These are phyloP conservation scores for Hansenula lynferdii DNA, from an alignment of 1,139 yeast species.

Conservation along the genomic window DNA sequence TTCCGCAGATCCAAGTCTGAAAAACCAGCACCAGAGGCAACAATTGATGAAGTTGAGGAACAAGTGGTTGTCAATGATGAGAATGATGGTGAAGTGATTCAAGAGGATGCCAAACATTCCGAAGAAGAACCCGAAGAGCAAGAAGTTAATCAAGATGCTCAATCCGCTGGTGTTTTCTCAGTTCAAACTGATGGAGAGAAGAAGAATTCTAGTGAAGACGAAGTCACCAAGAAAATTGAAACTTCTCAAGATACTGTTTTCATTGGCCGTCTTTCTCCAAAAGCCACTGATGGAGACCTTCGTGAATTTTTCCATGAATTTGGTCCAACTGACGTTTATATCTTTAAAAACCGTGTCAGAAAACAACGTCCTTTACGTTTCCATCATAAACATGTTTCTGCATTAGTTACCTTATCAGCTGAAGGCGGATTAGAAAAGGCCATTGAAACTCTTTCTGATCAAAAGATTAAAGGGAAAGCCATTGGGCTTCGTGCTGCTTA, in stretches of 20 bases:
- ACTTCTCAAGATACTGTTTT: slow-evolving; percentile 40
- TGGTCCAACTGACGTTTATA: slow-evolving; percentile 41
- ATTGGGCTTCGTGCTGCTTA: slow-evolving; percentile 38
- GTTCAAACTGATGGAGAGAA: slow-evolving; percentile 32
- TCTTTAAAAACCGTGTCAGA: slow-evolving; percentile 34
- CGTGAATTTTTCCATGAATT: slow-evolving; percentile 40
- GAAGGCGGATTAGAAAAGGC: slow-evolving; percentile 40
- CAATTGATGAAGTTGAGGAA: slow-evolving; percentile 32
- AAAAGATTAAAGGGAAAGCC: slow-evolving; percentile 31
- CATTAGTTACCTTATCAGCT: slow-evolving; percentile 47
- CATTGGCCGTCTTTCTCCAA: slow-evolving; percentile 40
- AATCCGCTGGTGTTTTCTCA: background rate
- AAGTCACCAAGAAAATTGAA: slow-evolving; percentile 5
- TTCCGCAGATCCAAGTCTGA: slow-evolving; percentile 15
- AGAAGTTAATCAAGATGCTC: background rate
- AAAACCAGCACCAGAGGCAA: background rate
- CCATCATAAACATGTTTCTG: slow-evolving; percentile 37
- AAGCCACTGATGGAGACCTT: slow-evolving; percentile 37
- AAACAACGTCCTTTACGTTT: slow-evolving; percentile 21
- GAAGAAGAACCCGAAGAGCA: background rate
- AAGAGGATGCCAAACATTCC: background rate
- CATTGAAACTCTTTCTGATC: slow-evolving; percentile 35
- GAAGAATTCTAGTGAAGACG: slow-evolving; percentile 10
- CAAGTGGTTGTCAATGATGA: slow-evolving; percentile 26
- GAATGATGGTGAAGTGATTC: background rate